A percentile compares a stretch with the other conserved stretches of the same genome.
These are phyloP conservation scores for Euphorbia lathyris DNA, from an alignment of 345 rosid species.

Conservation along the genomic window DNA sequence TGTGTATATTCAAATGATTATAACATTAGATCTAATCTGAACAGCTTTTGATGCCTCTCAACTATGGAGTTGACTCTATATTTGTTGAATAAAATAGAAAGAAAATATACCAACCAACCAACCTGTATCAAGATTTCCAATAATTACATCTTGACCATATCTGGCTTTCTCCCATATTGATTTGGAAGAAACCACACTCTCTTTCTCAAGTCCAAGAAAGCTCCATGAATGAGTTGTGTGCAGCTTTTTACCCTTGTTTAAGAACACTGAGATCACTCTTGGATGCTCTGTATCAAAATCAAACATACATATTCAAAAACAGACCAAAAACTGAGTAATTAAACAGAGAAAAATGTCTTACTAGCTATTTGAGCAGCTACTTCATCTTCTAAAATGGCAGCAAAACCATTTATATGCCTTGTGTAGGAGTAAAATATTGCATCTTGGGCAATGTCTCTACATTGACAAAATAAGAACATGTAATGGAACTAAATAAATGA, in stretches of 20 bases:
- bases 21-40: neutral
- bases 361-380: constrained; percentile 31
- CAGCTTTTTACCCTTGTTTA: constrained; percentile 41
- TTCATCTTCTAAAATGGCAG: constrained; percentile 31
- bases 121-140: constrained; percentile 50
- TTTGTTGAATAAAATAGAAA: neutral
- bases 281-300: constrained; percentile 45
- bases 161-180: constrained; percentile 35
- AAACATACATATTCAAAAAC: neutral
- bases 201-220: constrained; percentile 41
- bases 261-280: constrained; percentile 52
- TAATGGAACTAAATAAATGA: neutral
- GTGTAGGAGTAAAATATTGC: constrained; percentile 31
- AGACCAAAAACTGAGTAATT: neutral
- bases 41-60: neutral
- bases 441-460: constrained; percentile 16
- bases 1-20: constrained; percentile 1
- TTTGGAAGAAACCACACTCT: constrained; percentile 17
- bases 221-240: constrained; percentile 72
- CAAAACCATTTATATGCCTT: constrained; percentile 35
- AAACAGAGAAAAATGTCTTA: constrained; percentile 12
- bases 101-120: neutral
- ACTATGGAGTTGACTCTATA: neutral
- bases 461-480: neutral
- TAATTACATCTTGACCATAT: constrained; percentile 41